Conservation (phyloP, 106 monocot species). For the Posidonia australis region DNA sequence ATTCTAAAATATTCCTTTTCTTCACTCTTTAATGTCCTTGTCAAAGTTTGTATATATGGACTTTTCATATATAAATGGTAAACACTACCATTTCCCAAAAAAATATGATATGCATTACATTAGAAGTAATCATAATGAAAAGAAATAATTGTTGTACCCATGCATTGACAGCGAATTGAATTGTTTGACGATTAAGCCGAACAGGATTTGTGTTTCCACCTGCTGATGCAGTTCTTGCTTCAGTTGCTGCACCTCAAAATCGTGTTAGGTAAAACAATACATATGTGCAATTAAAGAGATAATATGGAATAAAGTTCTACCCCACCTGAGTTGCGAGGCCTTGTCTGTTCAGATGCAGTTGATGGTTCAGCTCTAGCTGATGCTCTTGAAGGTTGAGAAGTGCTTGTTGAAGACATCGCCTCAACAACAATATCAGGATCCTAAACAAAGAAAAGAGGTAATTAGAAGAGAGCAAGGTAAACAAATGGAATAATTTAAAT, state of each 20-base stretch:
- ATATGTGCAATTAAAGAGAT: too few species aligned
- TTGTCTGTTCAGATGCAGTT: not conserved
- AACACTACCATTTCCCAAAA: not conserved
- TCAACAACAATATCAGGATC: conserved; percentile 6
- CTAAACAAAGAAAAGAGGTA: too few species aligned
- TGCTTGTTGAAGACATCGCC: not conserved
- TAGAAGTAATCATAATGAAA: not conserved
- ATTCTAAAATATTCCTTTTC: too few species aligned
- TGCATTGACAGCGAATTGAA: conserved; percentile 68
- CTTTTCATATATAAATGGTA: too few species aligned
- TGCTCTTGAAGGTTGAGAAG: not conserved
- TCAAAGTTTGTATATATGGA: too few species aligned
- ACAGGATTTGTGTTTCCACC: conserved; percentile 22
- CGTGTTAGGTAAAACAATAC: not conserved
- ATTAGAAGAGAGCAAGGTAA: not conserved
- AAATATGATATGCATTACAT: not conserved
- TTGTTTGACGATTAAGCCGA: conserved; percentile 36
- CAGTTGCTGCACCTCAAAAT: conserved; percentile 1
- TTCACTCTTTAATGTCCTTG: too few species aligned
- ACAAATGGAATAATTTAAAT: not conserved
- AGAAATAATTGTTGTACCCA: conserved; percentile 34
- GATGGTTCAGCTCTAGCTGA: conserved; percentile 7
- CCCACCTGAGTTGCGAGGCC: conserved; percentile 6
- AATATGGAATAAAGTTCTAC: not conserved
- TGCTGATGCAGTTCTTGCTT: conserved; percentile 25